Conservation (phyloP, 805 yeast species). For the Wickerhamomyces chaumierensis region DNA sequence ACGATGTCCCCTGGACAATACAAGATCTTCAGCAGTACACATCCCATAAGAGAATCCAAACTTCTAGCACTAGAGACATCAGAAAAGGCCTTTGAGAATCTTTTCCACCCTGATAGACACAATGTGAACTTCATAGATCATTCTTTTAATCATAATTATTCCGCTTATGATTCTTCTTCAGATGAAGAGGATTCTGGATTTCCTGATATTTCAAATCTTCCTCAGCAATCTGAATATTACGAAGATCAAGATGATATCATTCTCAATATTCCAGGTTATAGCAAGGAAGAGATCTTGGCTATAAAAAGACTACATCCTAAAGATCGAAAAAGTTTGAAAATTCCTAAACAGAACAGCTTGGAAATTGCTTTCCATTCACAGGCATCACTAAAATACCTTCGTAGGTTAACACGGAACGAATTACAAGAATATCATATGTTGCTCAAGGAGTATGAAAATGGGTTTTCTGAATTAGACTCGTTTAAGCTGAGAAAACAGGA, state of each 20-base stretch:
- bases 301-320: conserved; percentile 13
- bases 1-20: conserved; percentile 17
- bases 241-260: conserved; percentile 14
- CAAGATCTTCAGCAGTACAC: conserved; percentile 12
- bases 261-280: conserved; percentile 17
- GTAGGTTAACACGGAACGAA: conserved; percentile 4
- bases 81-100: conserved; percentile 16
- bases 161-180: conserved; percentile 15
- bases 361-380: conserved; percentile 14
- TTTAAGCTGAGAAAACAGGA: conserved; percentile 1
- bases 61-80: conserved; percentile 15
- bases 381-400: conserved; percentile 8
- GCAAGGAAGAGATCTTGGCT: conserved; percentile 17
- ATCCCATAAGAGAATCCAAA: conserved; percentile 16
- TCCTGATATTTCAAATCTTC: conserved; percentile 11
- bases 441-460: conserved; percentile 10
- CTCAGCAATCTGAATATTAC: conserved; percentile 1
- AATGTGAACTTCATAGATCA: neutral
- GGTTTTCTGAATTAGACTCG: conserved; percentile 2
- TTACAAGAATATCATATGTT: conserved; percentile 12
- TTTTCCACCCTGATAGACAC: conserved; percentile 7
- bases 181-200: conserved; percentile 19
- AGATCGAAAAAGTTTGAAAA: conserved; percentile 16
- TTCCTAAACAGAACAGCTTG: conserved; percentile 12
- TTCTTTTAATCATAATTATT: conserved; percentile 2